A percentile compares a stretch with the other conserved stretches of the same genome.
Conservation (phyloP, 2,329 filamentous ascomycete species). For the Botrytis tulipae region DNA sequence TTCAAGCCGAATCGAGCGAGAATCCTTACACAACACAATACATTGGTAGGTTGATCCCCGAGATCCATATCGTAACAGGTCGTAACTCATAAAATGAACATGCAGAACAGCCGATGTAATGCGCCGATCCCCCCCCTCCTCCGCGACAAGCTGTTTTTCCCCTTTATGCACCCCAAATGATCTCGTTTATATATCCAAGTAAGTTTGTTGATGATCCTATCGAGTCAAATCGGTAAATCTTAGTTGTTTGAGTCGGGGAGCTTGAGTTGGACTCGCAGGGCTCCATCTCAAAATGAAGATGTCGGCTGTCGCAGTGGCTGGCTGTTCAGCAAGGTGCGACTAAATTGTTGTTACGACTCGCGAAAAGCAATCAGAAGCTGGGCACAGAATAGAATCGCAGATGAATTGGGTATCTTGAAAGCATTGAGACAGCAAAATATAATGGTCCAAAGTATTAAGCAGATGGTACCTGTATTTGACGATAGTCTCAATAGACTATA, state of each 20-base stretch:
- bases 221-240: constrained; percentile 2
- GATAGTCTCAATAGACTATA: background rate
- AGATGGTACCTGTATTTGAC: background rate
- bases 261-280: constrained; percentile 31
- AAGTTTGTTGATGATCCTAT: constrained; percentile 4
- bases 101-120: constrained; percentile 1
- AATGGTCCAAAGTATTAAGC: background rate
- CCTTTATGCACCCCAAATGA: constrained; percentile 16
- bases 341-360: background rate
- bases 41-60: constrained; percentile 39
- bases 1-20: background rate
- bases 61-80: constrained; percentile 37
- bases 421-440: constrained; percentile 6
- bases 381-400: background rate
- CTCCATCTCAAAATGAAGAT: constrained; percentile 37
- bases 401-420: constrained; percentile 4
- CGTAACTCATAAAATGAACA: constrained; percentile 25
- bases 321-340: constrained; percentile 19
- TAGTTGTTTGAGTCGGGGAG: constrained; percentile 28
- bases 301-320: constrained; percentile 22
- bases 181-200: constrained; percentile 13
- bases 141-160: constrained; percentile 7
- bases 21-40: constrained; percentile 37
- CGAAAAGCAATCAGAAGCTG: background rate
- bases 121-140: constrained; percentile 18